These are phyloP conservation scores for Gaultheria prostrata DNA, from an alignment of 148 eudicot species.

Conservation along the genomic window DNA sequence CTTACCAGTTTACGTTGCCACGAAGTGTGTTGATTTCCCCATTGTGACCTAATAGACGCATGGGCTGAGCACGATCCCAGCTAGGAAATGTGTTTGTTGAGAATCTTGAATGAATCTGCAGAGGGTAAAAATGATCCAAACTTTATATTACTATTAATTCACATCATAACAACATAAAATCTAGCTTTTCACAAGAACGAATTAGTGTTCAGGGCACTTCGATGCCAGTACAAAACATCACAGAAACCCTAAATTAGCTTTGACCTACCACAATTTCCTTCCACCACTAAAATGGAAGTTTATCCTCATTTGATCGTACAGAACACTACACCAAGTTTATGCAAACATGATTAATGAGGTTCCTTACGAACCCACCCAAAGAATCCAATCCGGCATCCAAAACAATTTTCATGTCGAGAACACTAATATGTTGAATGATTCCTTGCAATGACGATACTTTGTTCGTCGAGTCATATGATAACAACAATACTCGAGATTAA, in stretches of 20 bases:
- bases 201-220: constrained; percentile 35
- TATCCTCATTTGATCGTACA: constrained; percentile 59
- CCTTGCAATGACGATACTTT: no score
- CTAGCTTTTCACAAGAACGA: constrained; percentile 23
- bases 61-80: constrained; percentile 99
- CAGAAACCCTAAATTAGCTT: constrained; percentile 56
- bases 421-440: no score
- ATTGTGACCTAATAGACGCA: constrained; percentile 97
- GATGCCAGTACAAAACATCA: constrained; percentile 30
- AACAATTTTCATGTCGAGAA: no score
- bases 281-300: constrained; percentile 37
- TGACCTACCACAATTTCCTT: constrained; percentile 44
- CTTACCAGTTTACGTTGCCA: constrained; percentile 94
- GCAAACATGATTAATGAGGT: constrained; percentile 82
- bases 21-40: constrained; percentile 98
- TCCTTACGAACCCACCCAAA: constrained; percentile 80
- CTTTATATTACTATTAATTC: constrained; percentile 16
- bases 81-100: constrained; percentile 99
- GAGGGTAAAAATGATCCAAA: constrained; percentile 7
- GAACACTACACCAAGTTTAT: constrained; percentile 71
- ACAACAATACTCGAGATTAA: no score
- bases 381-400: constrained; percentile 81
- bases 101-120: constrained; percentile 93
- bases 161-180: neutral
- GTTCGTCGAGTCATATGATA: no score